These are phyloP conservation scores for Simmondsia chinensis DNA, from an alignment of 148 eudicot genomes.

Conservation along the genomic window DNA sequence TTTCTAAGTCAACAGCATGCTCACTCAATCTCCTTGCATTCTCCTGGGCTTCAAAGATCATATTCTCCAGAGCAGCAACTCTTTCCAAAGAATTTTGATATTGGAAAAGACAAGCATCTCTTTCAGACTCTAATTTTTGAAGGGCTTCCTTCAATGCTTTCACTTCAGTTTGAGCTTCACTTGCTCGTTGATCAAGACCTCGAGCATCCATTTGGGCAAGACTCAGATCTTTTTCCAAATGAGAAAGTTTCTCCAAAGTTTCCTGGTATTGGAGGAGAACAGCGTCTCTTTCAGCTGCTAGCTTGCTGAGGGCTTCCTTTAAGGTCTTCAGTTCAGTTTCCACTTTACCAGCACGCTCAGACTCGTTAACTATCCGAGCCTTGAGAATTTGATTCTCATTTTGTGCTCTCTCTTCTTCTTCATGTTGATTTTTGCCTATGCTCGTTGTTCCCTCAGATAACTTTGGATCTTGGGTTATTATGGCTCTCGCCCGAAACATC, in stretches of 20 bases:
- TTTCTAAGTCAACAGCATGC: slow-evolving; percentile 37
- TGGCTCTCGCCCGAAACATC: slow-evolving; percentile 37
- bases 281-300: slow-evolving; percentile 54
- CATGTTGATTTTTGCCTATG: slow-evolving; percentile 3
- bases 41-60: slow-evolving; percentile 30
- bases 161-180: slow-evolving; percentile 48
- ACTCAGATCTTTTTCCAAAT: slow-evolving; percentile 48
- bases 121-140: slow-evolving; percentile 43
- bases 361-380: slow-evolving; percentile 28
- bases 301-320: slow-evolving; percentile 42
- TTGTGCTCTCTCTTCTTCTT: too few relatives aligned
- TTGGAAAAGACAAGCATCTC: slow-evolving; percentile 33
- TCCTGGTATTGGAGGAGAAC: slow-evolving; percentile 39
- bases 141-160: slow-evolving; percentile 54
- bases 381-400: slow-evolving; percentile 22
- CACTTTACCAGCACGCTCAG: slow-evolving; percentile 44
- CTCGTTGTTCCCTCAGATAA: slow-evolving; percentile 14
- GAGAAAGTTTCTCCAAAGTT: slow-evolving; percentile 47
- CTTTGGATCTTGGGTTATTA: slow-evolving; percentile 16
- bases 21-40: slow-evolving; percentile 30
- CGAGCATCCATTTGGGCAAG: slow-evolving; percentile 36
- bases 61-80: slow-evolving; percentile 43
- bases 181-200: slow-evolving; percentile 34
- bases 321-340: slow-evolving; percentile 49
- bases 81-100: slow-evolving; percentile 33